These are phyloP conservation scores for Exobasidium cylindrosporum DNA, from an alignment of 1,284 basidiomycete species.

Conservation along the genomic window DNA sequence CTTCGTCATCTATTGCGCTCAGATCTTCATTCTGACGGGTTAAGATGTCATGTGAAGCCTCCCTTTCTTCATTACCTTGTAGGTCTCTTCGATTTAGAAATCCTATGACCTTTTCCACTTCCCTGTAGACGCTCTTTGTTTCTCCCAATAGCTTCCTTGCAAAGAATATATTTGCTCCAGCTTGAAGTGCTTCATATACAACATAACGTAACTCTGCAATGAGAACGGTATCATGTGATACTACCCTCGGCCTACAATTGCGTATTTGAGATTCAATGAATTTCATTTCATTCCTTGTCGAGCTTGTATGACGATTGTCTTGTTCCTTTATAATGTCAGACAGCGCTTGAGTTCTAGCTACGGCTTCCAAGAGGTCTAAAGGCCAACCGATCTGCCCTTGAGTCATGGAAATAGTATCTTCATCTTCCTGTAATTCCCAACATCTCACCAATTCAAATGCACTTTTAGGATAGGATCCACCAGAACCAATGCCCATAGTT, in stretches of 20 bases:
- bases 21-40: too few relatives aligned
- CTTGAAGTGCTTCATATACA: background rate
- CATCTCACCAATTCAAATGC: background rate
- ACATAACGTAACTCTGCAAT: background rate
- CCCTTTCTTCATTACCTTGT: too few relatives aligned
- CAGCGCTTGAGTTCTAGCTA: too few relatives aligned
- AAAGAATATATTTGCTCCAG: background rate
- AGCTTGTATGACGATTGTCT: too few relatives aligned
- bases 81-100: too few relatives aligned
- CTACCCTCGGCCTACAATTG: background rate
- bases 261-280: constrained; percentile 1
- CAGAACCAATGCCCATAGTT: background rate
- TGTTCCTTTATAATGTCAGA: too few relatives aligned
- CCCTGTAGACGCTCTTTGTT: background rate
- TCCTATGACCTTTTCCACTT: background rate
- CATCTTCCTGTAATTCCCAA: background rate
- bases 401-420: background rate
- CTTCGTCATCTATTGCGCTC: background rate
- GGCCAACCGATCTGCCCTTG: constrained; percentile 7
- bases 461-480: background rate
- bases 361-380: background rate
- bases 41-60: too few relatives aligned
- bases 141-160: background rate
- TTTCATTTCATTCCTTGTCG: too few relatives aligned
- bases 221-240: background rate